Conservation (phyloP, 768 basidiomycete genomes). For the Bullera alba region DNA sequence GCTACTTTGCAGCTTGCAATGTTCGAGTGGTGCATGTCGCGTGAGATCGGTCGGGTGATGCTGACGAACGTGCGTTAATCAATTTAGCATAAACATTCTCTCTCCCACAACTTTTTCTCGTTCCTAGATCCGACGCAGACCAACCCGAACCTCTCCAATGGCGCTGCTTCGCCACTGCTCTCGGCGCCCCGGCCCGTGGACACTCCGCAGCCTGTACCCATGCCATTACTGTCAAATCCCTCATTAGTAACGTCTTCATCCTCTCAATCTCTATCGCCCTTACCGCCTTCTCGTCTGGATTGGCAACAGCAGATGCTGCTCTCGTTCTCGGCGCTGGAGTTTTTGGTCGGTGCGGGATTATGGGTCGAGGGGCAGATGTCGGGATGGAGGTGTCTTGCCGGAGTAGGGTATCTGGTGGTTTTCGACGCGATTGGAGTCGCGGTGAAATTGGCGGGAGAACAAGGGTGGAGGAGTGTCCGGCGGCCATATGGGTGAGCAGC, state of each 20-base stretch:
- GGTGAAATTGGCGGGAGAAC: conserved; percentile 47
- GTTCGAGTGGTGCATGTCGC: no score
- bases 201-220: conserved; percentile 37
- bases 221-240: conserved; percentile 20
- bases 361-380: conserved; percentile 87
- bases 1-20: neutral
- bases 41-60: neutral
- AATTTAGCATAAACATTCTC: conserved; percentile 77
- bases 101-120: conserved; percentile 92
- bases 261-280: conserved; percentile 16
- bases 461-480: conserved; percentile 41
- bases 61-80: neutral
- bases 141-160: conserved; percentile 25
- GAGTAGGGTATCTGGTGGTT: conserved; percentile 90
- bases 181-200: conserved; percentile 13
- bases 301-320: conserved; percentile 22
- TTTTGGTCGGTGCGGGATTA: conserved; percentile 51
- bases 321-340: conserved; percentile 42
- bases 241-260: conserved; percentile 7
- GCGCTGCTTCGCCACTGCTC: conserved; percentile 7
- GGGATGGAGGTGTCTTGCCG: conserved; percentile 79
- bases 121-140: conserved; percentile 68
- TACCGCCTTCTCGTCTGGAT: conserved; percentile 14
- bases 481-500: conserved; percentile 59
- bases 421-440: conserved; percentile 84